Evolutionary conservation across 306 rosid genomes (phyloP), one percentile per base, ranked within the genome.

Genomic region (Pyrus bretschneideri): DNA sequence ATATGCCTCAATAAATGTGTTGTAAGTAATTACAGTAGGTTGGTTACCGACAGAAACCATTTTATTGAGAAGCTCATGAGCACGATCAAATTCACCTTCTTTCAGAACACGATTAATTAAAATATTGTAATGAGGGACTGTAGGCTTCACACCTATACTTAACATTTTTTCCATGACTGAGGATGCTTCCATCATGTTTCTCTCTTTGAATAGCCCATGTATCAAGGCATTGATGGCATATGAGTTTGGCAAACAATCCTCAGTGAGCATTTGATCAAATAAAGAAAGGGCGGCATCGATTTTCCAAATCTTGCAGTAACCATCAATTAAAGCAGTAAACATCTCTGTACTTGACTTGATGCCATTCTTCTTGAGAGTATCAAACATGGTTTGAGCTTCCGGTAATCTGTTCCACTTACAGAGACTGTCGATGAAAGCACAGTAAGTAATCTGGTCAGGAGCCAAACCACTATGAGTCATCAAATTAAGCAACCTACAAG

Each of bases 201-300:
- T 87, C 76, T 84, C 88, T 80, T 80, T 87, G 83, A 95, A 90
- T 59, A 89, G 75, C 64, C 93, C 96, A 80, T 92, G 86, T 71
- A 88, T 83, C 89, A 92, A 82, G 70, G 72, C 88, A 84, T 82
- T 89, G 81, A 79, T 87, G 12, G 93, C 87, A 73, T 80, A 25
- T 67, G 90, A 76, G 66, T 88, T 86, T 11, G 88, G 97, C 38
- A 84, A 73, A 73, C 91, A 86, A 46, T 84, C 82, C 78, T 89
- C 93, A 35, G 75, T 72, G 74, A 82, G 86, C 96, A 92, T 89
- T 79, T 71, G 76, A 81, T 84, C 81, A 68, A 89, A 75, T 72
- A 92, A 81, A 25, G 81, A 69, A 38, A 4, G 83, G n/a, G 88
- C 97, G 52, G 84, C 89, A 64, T 74, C 82, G 70, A 83, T 65